Evolutionary conservation across 2,329 filamentous ascomycete genomes (phyloP).

Genomic region (Rhynchosporium graminicola): DNA sequence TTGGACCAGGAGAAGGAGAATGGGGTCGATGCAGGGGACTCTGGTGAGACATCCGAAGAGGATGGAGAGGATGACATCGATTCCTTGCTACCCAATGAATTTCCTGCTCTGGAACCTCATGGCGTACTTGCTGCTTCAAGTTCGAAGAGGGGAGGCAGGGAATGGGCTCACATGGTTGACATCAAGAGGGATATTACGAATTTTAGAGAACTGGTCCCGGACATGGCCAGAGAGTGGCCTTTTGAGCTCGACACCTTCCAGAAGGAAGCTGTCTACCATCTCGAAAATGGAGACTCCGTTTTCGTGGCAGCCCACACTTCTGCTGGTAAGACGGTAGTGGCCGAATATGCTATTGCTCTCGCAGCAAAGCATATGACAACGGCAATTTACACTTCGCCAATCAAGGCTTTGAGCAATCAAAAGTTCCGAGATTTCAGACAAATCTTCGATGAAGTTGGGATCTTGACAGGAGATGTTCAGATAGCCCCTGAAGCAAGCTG

Average conservation of each 20-base stretch:
- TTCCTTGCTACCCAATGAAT: slow-evolving; percentile 85
- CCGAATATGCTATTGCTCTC: slow-evolving; percentile 94
- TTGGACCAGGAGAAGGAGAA: slow-evolving; percentile 40
- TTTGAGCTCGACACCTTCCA: slow-evolving; percentile 98
- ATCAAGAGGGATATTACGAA: slow-evolving; percentile 92
- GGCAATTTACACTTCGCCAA: slow-evolving; percentile 97
- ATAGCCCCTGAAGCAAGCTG: slow-evolving; percentile 97
- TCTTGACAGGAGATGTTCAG: slow-evolving; percentile 95
- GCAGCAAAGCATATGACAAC: slow-evolving; percentile 99
- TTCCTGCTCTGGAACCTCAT: slow-evolving; percentile 84
- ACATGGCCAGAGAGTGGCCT: slow-evolving; percentile 95
- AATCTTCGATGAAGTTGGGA: slow-evolving; percentile 92
- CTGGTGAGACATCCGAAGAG: slow-evolving; percentile 40
- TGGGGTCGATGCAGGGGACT: slow-evolving; percentile 37
- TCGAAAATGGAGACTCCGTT: slow-evolving; percentile 94
- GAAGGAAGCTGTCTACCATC: slow-evolving; percentile 96
- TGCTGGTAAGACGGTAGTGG: slow-evolving; percentile 96
- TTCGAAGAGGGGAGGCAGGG: slow-evolving; percentile 72
- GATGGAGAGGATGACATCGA: slow-evolving; percentile 72
- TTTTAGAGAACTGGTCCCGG: slow-evolving; percentile 87
- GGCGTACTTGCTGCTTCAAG: slow-evolving; percentile 72
- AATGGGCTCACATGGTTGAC: slow-evolving; percentile 99
- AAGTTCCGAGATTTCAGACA: slow-evolving; percentile 95
- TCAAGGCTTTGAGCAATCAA: slow-evolving; percentile 97
- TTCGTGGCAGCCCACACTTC: slow-evolving; percentile 98